Conservation (phyloP, 2,329 filamentous ascomycete genomes). For the Ceratocystis albifundus region DNA sequence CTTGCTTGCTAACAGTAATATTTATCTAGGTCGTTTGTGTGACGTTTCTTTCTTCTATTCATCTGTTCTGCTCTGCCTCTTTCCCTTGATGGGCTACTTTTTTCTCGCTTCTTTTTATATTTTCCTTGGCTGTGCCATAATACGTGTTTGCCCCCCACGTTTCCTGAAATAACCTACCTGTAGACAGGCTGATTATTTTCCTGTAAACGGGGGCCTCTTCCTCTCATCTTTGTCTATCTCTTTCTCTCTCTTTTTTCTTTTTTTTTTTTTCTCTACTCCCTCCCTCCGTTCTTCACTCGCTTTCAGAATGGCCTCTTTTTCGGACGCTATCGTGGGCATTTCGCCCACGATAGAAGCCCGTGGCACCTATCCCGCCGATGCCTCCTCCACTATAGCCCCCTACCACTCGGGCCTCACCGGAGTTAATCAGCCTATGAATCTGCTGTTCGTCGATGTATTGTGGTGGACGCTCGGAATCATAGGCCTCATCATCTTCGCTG, state of each 20-base stretch:
- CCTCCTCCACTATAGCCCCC: slow-evolving; percentile 41
- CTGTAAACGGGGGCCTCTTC: neutral
- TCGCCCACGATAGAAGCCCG: slow-evolving; percentile 30
- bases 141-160: neutral
- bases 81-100: neutral
- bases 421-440: slow-evolving; percentile 48
- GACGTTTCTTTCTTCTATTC: slow-evolving; percentile 1
- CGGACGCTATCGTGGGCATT: slow-evolving; percentile 23
- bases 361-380: slow-evolving; percentile 26
- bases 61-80: slow-evolving; percentile 1
- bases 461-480: slow-evolving; percentile 52
- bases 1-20: neutral
- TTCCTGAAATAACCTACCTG: neutral
- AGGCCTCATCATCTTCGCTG: slow-evolving; percentile 41
- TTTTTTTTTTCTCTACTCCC: slow-evolving; percentile 2
- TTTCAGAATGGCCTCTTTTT: slow-evolving; percentile 11
- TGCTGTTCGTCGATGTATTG: slow-evolving; percentile 44
- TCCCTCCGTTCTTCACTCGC: neutral
- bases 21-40: neutral
- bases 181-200: neutral
- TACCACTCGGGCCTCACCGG: slow-evolving; percentile 48
- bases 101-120: neutral
- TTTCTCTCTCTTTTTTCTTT: slow-evolving; percentile 9
- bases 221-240: neutral
- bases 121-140: slow-evolving; percentile 10